These are phyloP conservation scores for Ustilago esculenta DNA, from an alignment of 1,284 basidiomycete species.

Conservation along the genomic window DNA sequence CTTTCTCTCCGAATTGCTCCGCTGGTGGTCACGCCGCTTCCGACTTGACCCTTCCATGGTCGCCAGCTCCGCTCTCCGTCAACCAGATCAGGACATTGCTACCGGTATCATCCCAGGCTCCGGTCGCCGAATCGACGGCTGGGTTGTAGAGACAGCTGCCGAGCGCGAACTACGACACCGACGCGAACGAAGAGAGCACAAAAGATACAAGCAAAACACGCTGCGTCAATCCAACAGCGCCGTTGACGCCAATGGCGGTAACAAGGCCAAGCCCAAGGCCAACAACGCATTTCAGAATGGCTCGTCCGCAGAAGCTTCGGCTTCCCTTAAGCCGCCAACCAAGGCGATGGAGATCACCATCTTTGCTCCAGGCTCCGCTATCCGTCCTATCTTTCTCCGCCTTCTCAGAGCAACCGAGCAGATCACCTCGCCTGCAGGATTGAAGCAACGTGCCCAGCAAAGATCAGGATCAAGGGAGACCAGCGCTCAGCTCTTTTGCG, in stretches of 20 bases:
- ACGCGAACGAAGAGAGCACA: slow-evolving; percentile 37
- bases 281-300: background rate
- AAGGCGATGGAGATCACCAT: slow-evolving; percentile 69
- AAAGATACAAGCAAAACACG: slow-evolving; percentile 22
- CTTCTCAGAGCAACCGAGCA: slow-evolving; percentile 73
- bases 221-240: slow-evolving; percentile 9
- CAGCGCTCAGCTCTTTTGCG: slow-evolving; percentile 89
- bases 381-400: slow-evolving; percentile 61
- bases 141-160: slow-evolving; percentile 58
- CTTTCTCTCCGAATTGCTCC: slow-evolving; percentile 59
- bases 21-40: slow-evolving; percentile 63
- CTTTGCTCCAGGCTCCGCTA: slow-evolving; percentile 53
- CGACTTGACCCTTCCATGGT: slow-evolving; percentile 53
- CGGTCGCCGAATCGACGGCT: slow-evolving; percentile 59
- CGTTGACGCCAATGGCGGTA: slow-evolving; percentile 11
- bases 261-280: slow-evolving; percentile 27
- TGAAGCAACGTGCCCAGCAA: slow-evolving; percentile 88
- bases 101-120: slow-evolving; percentile 47
- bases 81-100: slow-evolving; percentile 58
- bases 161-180: slow-evolving; percentile 58
- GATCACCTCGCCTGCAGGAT: slow-evolving; percentile 79
- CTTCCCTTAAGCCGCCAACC: slow-evolving; percentile 12
- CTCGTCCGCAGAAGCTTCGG: background rate
- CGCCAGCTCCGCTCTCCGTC: slow-evolving; percentile 58
- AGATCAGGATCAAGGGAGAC: slow-evolving; percentile 84